A percentile compares a stretch with the other conserved stretches of the same genome.
Evolutionary conservation across 2,329 filamentous ascomycete genomes (phyloP).

Genomic region (Trichoderma breve): DNA sequence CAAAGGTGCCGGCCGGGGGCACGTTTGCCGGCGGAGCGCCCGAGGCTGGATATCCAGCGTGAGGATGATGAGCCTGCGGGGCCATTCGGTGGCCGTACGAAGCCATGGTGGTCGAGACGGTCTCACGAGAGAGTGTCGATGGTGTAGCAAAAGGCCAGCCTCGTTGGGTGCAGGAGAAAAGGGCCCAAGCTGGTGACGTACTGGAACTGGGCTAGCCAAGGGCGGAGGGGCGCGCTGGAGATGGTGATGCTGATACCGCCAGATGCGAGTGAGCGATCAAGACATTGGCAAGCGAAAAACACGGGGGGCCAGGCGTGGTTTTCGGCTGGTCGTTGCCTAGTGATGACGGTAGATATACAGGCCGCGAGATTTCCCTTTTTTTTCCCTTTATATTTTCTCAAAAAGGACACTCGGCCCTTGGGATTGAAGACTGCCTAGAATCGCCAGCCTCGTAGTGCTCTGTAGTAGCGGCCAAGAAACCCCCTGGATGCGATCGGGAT

Average conservation of each 20-base stretch:
- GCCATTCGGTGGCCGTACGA: conserved; percentile 38
- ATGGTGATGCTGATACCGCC: conserved; percentile 1
- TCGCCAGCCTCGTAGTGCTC: conserved; percentile 5
- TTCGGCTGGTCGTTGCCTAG: neutral
- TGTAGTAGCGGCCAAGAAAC: neutral
- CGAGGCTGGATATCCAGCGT: conserved; percentile 45
- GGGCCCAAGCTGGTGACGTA: conserved; percentile 18
- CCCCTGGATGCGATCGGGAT: conserved; percentile 8
- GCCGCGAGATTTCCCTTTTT: neutral
- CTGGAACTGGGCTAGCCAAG: neutral
- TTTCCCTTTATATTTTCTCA: neutral
- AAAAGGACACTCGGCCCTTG: conserved; percentile 11
- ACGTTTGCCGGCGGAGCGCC: conserved; percentile 39
- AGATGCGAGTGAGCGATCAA: conserved; percentile 7
- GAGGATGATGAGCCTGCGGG: conserved; percentile 37
- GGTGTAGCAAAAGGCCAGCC: conserved; percentile 14
- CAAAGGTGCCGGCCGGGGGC: conserved; percentile 80
- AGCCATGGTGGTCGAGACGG: conserved; percentile 30
- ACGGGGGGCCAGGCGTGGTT: neutral
- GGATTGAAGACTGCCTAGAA: conserved; percentile 12
- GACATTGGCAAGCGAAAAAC: conserved; percentile 14
- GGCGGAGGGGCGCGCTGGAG: conserved; percentile 17
- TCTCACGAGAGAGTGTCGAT: neutral
- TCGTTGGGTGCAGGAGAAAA: neutral
- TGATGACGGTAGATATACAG: neutral